Evolutionary conservation across 495 filamentous ascomycete species (phyloP).

Genomic region (Rostrohypoxylon terebratum): DNA sequence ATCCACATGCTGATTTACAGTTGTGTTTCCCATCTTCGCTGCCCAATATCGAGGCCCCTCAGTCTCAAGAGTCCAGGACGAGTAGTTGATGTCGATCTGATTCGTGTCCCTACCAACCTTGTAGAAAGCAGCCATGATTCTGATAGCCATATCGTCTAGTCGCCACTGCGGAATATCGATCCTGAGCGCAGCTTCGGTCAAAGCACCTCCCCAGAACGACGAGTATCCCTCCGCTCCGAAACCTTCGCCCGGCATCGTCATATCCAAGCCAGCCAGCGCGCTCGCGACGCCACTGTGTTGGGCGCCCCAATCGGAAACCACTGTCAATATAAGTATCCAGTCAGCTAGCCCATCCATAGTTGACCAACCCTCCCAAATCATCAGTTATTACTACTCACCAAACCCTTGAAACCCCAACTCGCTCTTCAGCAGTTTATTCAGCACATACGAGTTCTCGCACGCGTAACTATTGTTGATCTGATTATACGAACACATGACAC

Average conservation of each 20-base stretch:
- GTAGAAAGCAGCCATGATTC: slow-evolving; percentile 89
- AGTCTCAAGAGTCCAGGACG: slow-evolving; percentile 82
- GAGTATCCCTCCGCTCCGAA: slow-evolving; percentile 66
- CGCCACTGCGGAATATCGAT: slow-evolving; percentile 78
- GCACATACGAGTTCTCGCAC: slow-evolving; percentile 59
- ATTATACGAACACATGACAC: slow-evolving; percentile 75
- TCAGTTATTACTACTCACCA: slow-evolving; percentile 60
- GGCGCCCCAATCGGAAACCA: slow-evolving; percentile 91
- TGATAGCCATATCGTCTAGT: slow-evolving; percentile 90
- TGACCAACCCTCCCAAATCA: neutral
- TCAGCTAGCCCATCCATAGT: neutral
- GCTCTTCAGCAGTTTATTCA: slow-evolving; percentile 64
- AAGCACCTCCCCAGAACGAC: slow-evolving; percentile 77
- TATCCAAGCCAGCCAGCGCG: slow-evolving; percentile 85
- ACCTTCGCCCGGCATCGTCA: slow-evolving; percentile 94
- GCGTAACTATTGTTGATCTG: slow-evolving; percentile 58
- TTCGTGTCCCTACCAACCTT: slow-evolving; percentile 73
- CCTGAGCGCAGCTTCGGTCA: slow-evolving; percentile 82
- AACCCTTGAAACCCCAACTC: slow-evolving; percentile 69
- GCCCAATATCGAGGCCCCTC: slow-evolving; percentile 72
- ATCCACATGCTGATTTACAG: slow-evolving; percentile 73
- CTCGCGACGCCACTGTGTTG: slow-evolving; percentile 83
- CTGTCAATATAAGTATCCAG: slow-evolving; percentile 40
- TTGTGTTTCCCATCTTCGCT: slow-evolving; percentile 66
- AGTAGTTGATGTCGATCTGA: slow-evolving; percentile 81